Base-by-base conservation (phyloP, 768 basidiomycete species). In the Boletus coccyginus region DNA sequence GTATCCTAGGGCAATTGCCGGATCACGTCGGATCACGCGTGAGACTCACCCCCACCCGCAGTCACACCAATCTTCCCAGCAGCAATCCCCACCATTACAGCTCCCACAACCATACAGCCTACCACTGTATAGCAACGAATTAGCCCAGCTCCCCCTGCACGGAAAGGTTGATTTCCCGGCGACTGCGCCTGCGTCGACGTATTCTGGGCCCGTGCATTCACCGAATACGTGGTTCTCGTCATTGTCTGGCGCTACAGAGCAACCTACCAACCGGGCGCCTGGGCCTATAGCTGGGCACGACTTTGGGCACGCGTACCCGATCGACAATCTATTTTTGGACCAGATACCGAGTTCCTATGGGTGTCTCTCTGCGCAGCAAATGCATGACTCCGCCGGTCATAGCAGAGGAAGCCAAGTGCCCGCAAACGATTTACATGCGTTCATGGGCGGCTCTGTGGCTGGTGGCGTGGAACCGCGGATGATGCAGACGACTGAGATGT, bases 111-210 rank as follows among this genome's bases (percentile, higher is more conserved):
- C 61, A 3, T 74, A 71, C 55, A 65, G 75, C 16, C 71, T 86
- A 5, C 84, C 85, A 0, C 76, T 83, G 63, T 81, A 84, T 62
- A 79, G 76, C 62, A 78, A 78, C 45, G 84, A 86, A 52, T 70
- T 86, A 8, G 85, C 83, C 4, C 72, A 81, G 40, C 67, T 86
- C 1, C 85, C 85, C 1, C 39, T 79, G 14, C 75, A 79, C 19
- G 72, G 70, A 8, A 66, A 66, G 31, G 54, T 61, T 12, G 55
- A 53, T 31, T 68, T 73, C 31, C 46, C 56, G 0, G 29, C 7
- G 33, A 16, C 27, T 4, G 50, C 16, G 14, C n/a, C 54, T 7
- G 14, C 32, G 8, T 17, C 53, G 24, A 42, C 53, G 24, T 47
- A 57, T 3, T 51, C 63, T 3, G 47, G 45, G 7, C 38, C 50